phyloP scores from a whole-genome alignment of 2,329 filamentous ascomycete genomes.

The Emergomyces pasteurianus region DNA sequence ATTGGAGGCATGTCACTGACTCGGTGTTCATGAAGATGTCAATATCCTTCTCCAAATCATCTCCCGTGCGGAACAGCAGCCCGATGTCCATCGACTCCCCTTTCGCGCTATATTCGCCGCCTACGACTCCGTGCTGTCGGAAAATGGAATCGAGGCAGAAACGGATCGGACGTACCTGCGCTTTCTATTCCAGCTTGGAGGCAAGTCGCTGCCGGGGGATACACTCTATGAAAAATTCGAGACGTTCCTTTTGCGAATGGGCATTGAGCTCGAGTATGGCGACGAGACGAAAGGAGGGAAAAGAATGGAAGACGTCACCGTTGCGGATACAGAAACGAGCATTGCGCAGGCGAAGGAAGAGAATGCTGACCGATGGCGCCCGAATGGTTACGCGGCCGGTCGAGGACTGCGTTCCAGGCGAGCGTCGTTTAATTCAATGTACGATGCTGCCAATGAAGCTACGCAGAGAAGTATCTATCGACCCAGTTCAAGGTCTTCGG shows the following conservation, averaged over 20 bases:
- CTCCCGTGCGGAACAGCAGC: slow-evolving; percentile 54
- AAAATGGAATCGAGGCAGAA: slow-evolving; percentile 58
- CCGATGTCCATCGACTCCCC: slow-evolving; percentile 52
- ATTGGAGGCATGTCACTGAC: not conserved
- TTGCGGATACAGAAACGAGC: slow-evolving; percentile 8
- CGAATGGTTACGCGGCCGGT: slow-evolving; percentile 17
- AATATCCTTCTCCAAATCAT: slow-evolving; percentile 67
- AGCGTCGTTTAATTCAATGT: slow-evolving; percentile 43
- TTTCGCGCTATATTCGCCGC: slow-evolving; percentile 70
- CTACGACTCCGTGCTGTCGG: slow-evolving; percentile 63
- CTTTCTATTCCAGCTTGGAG: slow-evolving; percentile 68
- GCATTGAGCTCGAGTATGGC: slow-evolving; percentile 56
- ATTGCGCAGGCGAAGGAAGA: slow-evolving; percentile 4
- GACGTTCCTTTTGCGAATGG: slow-evolving; percentile 54
- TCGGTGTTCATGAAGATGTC: slow-evolving; percentile 48
- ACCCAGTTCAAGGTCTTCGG: slow-evolving; percentile 32
- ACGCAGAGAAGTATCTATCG: slow-evolving; percentile 31
- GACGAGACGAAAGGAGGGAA: slow-evolving; percentile 16
- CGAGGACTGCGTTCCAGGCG: slow-evolving; percentile 30
- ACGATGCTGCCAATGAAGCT: slow-evolving; percentile 42
- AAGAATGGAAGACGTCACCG: not conserved
- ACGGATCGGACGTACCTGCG: slow-evolving; percentile 64
- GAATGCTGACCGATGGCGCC: slow-evolving; percentile 8
- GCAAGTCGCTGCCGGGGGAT: slow-evolving; percentile 41
- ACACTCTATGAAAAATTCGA: slow-evolving; percentile 59